Evolutionary conservation across 129 eudicot species (phyloP), one percentile per base, ranked within the genome.

Genomic region (Gnaphalium uliginosum): DNA sequence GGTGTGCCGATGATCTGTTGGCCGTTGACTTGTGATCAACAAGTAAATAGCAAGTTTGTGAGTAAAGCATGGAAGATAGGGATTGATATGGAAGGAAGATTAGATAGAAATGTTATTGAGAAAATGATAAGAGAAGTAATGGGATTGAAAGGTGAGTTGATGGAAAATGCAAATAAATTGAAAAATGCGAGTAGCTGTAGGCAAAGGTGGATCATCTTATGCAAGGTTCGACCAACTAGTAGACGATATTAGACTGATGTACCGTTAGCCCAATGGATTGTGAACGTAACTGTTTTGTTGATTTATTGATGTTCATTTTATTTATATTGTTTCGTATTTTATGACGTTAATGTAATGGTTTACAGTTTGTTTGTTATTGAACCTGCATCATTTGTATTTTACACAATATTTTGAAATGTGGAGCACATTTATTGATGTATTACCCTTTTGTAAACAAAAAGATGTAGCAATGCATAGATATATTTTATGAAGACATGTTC

Each of bases 1-100:
- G 84, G 86, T 0, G 73, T 70, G 66, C 81, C 89, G 8, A 80
- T 51, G 76, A 77, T 85, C 1, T 80, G 82, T 43, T 80, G 89
- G 83, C 86, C 92, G 1, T 7, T 6, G 0, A 25, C 61, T 27
- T 73, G 77, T 30, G 89, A 84, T 26, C 85, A 82, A 50, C 64
- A 63, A 18, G 61, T 79, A 18, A 87, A 87, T 48, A 79, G 85
- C 33, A 83, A 30, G 78, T 83, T 83, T n/a, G 73, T 81, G 23
- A 56, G 76, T 61, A 75, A 87, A 41, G 46, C 75, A 26, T 83
- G 87, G 86, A 72, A 58, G 48, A 22, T 59, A 1, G 84, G 88
- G 66, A 5, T 71, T 1, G 81, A 83, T 67, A 68, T 81, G 80
- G 83, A 81, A 59, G 78, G 76, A 53, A 53, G 75, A 18, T 83